Base-by-base conservation (phyloP, 495 filamentous ascomycete species). In the Penicillium antarcticum region DNA sequence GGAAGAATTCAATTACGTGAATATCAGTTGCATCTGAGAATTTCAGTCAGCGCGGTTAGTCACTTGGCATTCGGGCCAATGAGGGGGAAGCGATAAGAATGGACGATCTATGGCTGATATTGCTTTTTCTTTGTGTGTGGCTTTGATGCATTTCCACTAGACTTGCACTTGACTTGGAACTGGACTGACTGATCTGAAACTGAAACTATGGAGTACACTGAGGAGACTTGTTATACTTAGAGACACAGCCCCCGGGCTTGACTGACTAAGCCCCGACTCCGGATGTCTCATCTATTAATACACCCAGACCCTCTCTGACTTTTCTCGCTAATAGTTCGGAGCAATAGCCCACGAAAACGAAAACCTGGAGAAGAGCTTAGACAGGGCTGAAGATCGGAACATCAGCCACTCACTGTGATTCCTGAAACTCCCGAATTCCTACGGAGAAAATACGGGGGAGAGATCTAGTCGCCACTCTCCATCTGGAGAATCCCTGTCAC, bases 21-120 rank as follows among this genome's bases (percentile, higher is more conserved):
- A 42, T 33, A 42, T 49, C 47, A 42, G 38, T 41, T 23, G 36
- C 33, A 42, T 42, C 36, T 41, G 47, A 29, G 37, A 33, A 7
- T 33, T 41, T 36, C 42, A 72, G 68, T 73, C 70, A 71, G 61
- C 66, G 55, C 14, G 35, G 67, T 73, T 66, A 70, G 70, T 73
- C 70, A 73, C 56, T 49, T 32, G 5, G 19, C 3, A 10, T 2
- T 0, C 23, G 43, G 32, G 32, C 70, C 68, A 73, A 73, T 71
- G 33, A 66, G 33, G 13, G 11, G 1, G 0, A 6, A 4, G 6
- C 60, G 70, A 73, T 73, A 73, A 73, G 70, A 13, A 54, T 52
- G 45, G 58, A 29, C 56, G 59, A 60, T 62, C 58, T 32, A 43
- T 42, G 6, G 32, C n/a, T 40, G 11, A 32, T 18, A 31, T 19